Base-by-base conservation (phyloP, 352 stramenopile species). In the Pythium aphanidermatum region DNA sequence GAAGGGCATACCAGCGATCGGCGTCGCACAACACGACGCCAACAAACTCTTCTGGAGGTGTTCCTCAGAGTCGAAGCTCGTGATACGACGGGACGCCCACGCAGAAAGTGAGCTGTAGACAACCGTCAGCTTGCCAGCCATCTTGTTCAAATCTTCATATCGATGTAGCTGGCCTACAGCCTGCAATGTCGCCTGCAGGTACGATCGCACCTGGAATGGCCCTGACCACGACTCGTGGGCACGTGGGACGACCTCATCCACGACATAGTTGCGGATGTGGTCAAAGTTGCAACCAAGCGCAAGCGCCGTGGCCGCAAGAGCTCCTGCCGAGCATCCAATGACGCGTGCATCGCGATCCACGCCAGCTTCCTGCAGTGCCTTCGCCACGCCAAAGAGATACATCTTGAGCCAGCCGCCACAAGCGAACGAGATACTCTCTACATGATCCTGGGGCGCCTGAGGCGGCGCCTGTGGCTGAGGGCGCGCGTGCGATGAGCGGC, bases 381-480 rank as follows among this genome's bases (percentile, higher is more conserved):
- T 91, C 48, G 78, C 78, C 23, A 94, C 82, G 33, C 84, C 84
- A 34, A 95, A 93, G 16, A 86, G 57, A 59, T 93, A 94, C 74
- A 85, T 86, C 57, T 93, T 95, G 52, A 95, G 78, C 74, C 76
- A 95, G 0, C 84, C 84, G 20, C 76, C 80, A 42, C 81, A 92
- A 1, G 79, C 77, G 57, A 95, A 95, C 53, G 81, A 95, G 65
- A 87, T 90, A 56, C 76, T 89, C 49, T 51, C 43, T n/a, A n/a
- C n/a, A n/a, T n/a, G n/a, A n/a, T n/a, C n/a, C n/a, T n/a, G n/a
- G n/a, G 25, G 29, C 11, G 14, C 29, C 29, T 14, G 14, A 34
- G 29, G 29, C n/a, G n/a, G n/a, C n/a, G n/a, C n/a, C n/a, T n/a
- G n/a, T n/a, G n/a, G n/a, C n/a, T n/a, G n/a, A n/a, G n/a, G n/a